A percentile compares a stretch with the other conserved stretches of the same genome.
phyloP scores from a whole-genome alignment of 2,329 filamentous ascomycete genomes.

The Sporothrix luriei region DNA sequence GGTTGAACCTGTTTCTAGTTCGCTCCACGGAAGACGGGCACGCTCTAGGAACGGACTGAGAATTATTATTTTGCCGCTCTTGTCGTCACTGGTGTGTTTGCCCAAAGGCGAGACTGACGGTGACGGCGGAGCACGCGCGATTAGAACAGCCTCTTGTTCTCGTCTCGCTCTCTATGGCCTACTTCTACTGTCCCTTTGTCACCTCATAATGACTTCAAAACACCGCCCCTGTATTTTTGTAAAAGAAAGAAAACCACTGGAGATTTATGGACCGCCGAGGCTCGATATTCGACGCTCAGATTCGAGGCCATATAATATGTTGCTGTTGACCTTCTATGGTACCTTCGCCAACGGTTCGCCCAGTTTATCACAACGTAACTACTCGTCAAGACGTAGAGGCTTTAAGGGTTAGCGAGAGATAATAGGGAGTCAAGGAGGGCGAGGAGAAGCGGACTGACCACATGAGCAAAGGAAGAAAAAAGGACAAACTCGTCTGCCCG shows the following conservation, averaged over 20 bases:
- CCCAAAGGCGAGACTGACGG: constrained; percentile 14
- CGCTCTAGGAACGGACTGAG: neutral
- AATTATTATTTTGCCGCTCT: neutral
- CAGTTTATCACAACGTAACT: too few relatives aligned
- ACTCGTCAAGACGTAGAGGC: too few relatives aligned
- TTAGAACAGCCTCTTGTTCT: neutral
- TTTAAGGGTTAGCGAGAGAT: too few relatives aligned
- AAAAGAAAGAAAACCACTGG: neutral
- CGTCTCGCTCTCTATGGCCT: neutral
- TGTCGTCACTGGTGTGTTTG: neutral
- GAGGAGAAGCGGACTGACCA: neutral
- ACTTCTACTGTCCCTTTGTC: neutral
- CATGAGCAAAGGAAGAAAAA: neutral
- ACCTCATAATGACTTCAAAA: neutral
- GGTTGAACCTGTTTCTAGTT: constrained; percentile 2
- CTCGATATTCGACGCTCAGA: too few relatives aligned
- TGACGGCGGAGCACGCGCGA: neutral
- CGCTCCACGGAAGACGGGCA: neutral
- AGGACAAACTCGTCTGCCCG: neutral
- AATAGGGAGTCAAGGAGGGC: too few relatives aligned
- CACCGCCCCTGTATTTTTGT: too few relatives aligned
- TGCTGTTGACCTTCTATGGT: neutral
- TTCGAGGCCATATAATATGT: too few relatives aligned
- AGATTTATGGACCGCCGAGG: neutral
- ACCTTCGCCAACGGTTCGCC: too few relatives aligned